A percentile compares a stretch with the other conserved stretches of the same genome.
These are phyloP conservation scores for Suillus americanus DNA, from an alignment of 768 basidiomycete species.

Conservation along the genomic window DNA sequence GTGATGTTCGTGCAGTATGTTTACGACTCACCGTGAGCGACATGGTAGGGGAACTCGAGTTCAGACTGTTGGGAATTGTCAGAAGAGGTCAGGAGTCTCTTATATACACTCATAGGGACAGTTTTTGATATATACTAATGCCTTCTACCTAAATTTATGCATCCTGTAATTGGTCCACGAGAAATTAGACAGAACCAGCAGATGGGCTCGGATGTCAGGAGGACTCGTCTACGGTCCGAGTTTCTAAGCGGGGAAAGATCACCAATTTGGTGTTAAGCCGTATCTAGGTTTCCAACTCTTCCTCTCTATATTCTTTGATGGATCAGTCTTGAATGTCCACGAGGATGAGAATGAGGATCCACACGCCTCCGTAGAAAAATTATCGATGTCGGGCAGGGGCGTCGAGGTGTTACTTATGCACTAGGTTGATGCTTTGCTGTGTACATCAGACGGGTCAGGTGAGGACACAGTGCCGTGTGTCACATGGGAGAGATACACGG, in stretches of 20 bases:
- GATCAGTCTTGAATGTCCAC: not conserved
- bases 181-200: not conserved
- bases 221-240: not conserved
- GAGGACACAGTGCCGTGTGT: not conserved
- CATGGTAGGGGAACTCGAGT: constrained; percentile 1
- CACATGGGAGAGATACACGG: not conserved
- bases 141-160: not conserved
- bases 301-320: not conserved
- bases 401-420: not conserved
- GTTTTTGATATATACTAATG: not conserved
- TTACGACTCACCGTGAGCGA: constrained; percentile 14
- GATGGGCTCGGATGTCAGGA: not conserved
- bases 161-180: not conserved
- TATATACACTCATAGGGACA: not conserved
- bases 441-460: not conserved
- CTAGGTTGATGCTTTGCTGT: not conserved
- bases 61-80: not conserved
- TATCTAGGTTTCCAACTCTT: not conserved
- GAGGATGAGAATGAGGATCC: not conserved
- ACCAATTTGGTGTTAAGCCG: not conserved
- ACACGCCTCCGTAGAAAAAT: not conserved
- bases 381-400: no score
- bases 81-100: not conserved
- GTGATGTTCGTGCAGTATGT: not conserved
- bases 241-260: not conserved